Conservation (phyloP, 495 filamentous ascomycete genomes). For the Penicillium crystallinum region DNA sequence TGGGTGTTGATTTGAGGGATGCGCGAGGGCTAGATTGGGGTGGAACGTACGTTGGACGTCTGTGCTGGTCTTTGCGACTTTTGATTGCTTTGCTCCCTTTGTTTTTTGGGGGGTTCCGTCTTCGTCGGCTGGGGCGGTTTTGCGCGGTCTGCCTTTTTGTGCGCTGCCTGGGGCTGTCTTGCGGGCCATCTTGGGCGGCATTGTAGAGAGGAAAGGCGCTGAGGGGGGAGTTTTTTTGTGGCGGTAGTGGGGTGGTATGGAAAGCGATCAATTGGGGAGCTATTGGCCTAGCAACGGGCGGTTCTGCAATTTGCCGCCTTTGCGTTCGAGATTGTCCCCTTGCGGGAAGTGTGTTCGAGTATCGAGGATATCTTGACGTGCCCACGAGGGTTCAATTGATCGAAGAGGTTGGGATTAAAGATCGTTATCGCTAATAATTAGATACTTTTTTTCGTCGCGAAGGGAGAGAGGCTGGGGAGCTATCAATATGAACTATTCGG, state of each 20-base stretch:
- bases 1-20: background rate
- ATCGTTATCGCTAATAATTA: background rate
- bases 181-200: slow-evolving; percentile 16
- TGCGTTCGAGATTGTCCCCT: slow-evolving; percentile 1
- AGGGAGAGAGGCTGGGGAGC: background rate
- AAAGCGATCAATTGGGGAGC: slow-evolving; percentile 5
- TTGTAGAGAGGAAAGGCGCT: background rate
- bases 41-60: slow-evolving; percentile 38
- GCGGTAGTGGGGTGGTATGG: slow-evolving; percentile 1
- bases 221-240: background rate
- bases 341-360: background rate
- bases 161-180: background rate
- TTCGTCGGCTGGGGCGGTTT: background rate
- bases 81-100: slow-evolving; percentile 7
- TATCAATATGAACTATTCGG: slow-evolving; percentile 4
- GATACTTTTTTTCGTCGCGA: background rate
- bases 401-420: background rate
- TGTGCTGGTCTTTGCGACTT: slow-evolving; percentile 19
- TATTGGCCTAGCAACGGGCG: background rate
- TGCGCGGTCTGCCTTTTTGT: slow-evolving; percentile 6
- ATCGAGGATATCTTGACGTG: background rate
- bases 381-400: background rate
- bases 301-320: background rate
- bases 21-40: background rate
- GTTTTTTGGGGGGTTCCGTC: slow-evolving; percentile 17